phyloP scores from a whole-genome alignment of 2,329 filamentous ascomycete genomes.

The Penicillium hesseltinei region DNA sequence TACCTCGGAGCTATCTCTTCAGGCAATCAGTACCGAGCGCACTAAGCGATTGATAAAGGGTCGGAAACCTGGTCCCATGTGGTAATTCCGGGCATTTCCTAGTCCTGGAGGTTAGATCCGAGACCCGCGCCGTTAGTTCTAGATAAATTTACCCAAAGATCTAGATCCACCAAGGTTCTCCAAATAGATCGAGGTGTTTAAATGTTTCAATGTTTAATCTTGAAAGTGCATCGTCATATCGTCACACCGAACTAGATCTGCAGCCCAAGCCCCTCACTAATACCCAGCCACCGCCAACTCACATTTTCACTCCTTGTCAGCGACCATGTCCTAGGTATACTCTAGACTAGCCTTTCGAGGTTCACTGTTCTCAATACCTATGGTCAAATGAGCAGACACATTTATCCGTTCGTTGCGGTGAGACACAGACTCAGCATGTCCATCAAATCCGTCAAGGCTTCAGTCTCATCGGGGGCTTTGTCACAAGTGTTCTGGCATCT shows the following conservation, averaged over 20 bases:
- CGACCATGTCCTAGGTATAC: background rate
- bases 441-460: constrained; percentile 14
- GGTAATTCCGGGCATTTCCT: background rate
- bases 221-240: background rate
- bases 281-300: constrained; percentile 9
- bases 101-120: background rate
- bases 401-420: constrained; percentile 15
- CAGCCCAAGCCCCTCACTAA: constrained; percentile 8
- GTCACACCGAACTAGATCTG: constrained; percentile 10
- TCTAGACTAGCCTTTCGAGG: background rate
- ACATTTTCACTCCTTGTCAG: background rate
- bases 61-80: constrained; percentile 4
- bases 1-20: constrained; percentile 6
- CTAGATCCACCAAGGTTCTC: background rate
- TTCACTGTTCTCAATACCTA: background rate
- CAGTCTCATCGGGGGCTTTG: constrained; percentile 8
- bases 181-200: background rate
- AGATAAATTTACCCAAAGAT: background rate
- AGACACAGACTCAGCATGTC: constrained; percentile 12
- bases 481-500: constrained; percentile 24
- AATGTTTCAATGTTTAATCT: background rate
- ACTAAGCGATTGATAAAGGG: background rate
- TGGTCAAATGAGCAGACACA: background rate
- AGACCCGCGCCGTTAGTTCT: background rate
- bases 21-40: constrained; percentile 13